Evolutionary conservation across 768 basidiomycete genomes (phyloP).

Genomic region (Phallus indusiatus): DNA sequence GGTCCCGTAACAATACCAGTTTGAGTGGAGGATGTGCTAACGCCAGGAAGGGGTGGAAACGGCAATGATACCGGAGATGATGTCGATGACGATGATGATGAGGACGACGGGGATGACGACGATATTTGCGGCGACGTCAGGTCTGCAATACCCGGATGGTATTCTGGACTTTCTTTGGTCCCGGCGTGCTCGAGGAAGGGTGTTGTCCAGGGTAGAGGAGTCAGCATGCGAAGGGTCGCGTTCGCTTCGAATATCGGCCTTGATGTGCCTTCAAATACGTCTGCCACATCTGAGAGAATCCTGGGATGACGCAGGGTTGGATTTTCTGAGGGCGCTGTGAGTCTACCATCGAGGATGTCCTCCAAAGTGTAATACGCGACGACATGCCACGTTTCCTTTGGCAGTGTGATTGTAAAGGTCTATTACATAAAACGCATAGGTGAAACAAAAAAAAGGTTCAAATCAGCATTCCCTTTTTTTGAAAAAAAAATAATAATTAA

Average conservation of each 20-base stretch:
- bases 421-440: slow-evolving; percentile 19
- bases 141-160: background rate
- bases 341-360: slow-evolving; percentile 59
- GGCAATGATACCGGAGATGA: background rate
- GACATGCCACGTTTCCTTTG: slow-evolving; percentile 67
- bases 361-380: slow-evolving; percentile 79
- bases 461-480: no score
- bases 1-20: no score
- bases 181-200: background rate
- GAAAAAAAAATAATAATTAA: background rate
- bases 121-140: background rate
- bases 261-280: background rate
- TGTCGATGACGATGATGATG: background rate
- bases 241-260: background rate
- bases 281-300: background rate
- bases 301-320: background rate
- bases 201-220: background rate
- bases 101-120: background rate
- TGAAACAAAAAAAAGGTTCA: background rate
- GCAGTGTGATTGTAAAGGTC: slow-evolving; percentile 82
- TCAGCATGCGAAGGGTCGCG: background rate
- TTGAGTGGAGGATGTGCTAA: no score
- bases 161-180: background rate
- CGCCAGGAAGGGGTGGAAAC: no score
- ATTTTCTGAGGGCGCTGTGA: slow-evolving; percentile 22